These are phyloP conservation scores for Rhodotorula sp. DNA, from an alignment of 1,284 basidiomycete genomes.

Conservation along the genomic window DNA sequence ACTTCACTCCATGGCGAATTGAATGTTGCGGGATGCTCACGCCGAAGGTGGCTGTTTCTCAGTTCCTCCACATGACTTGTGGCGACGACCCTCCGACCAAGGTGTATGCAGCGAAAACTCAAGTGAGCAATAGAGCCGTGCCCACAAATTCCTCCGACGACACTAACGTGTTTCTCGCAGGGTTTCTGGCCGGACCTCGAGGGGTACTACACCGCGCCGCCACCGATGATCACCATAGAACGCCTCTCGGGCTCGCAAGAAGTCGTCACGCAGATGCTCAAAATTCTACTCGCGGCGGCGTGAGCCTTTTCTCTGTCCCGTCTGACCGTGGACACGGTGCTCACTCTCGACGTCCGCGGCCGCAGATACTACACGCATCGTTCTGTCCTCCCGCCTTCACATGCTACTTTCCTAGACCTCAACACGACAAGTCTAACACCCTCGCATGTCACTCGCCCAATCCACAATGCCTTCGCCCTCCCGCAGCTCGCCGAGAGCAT, in stretches of 20 bases:
- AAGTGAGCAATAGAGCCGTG: conserved; percentile 1
- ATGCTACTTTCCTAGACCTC: conserved; percentile 16
- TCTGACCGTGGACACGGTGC: neutral
- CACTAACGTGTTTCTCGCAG: neutral
- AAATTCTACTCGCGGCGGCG: conserved; percentile 18
- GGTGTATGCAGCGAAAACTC: conserved; percentile 14
- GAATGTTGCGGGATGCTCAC: no score
- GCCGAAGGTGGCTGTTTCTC: neutral
- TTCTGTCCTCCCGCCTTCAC: conserved; percentile 10
- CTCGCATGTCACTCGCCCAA: neutral
- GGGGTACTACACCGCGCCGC: conserved; percentile 33
- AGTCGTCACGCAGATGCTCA: conserved; percentile 9
- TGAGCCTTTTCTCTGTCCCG: neutral
- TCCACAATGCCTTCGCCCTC: conserved; percentile 19
- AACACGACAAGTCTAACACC: neutral
- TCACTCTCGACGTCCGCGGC: fast-evolving
- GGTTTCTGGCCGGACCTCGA: conserved; percentile 42
- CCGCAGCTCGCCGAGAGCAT: conserved; percentile 12
- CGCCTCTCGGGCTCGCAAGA: conserved; percentile 5
- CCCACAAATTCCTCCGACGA: no score
- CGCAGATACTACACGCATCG: conserved; percentile 20
- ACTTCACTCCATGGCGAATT: no score
- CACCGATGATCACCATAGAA: conserved; percentile 18
- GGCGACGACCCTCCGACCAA: conserved; percentile 23
- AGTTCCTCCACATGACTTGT: conserved; percentile 32